Evolutionary conservation across 495 filamentous ascomycete species (phyloP), one percentile per base, ranked within the genome.

Genomic region (Hypomontagnella monticulosa): DNA sequence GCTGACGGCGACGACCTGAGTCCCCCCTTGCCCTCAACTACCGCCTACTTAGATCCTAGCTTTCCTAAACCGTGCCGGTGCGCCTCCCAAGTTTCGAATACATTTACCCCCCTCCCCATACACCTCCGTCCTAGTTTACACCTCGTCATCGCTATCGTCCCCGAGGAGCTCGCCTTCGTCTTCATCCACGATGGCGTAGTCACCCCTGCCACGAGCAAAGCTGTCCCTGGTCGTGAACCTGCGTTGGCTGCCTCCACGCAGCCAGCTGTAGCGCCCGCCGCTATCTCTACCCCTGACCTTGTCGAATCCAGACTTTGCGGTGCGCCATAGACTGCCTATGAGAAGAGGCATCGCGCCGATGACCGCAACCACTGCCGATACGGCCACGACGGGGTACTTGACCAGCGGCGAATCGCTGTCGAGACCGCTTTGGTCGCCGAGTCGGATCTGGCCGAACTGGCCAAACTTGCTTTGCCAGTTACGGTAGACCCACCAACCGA

Each of bases 111-210:
- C 38, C 43, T 30, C 10, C 41, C 12, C 32, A 34, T 34, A 10
- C 12, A 38, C 46, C 41, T 54, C 30, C 30, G 27, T 43, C 60
- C 14, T 51, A 44, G 14, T 40, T 79, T 78, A 91, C 47, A 87
- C 85, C 61, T 97, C 93, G 71, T 97, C 95, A 46, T 96, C 95
- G 60, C 95, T 96, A 49, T 96, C 95, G 60, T 92, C 91, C 0
- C 94, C 94, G 19, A 98, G 80, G 71, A 97, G 77, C 78, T 97
- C 93, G 57, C 94, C 94, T 77, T 97, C 95, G 74, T 99, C 95
- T 59, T 92, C 88, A 72, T 93, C 92, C 41, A 96, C 91, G 73
- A 90, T 83, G 11, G 87, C 85, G 75, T 97, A 99, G 72, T 97
- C 92, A 5, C 91, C 87, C 49, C 91, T 83, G 7, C 91, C 89